phyloP scores from a whole-genome alignment of 345 rosid species.

The Psidium friedrichsthalianum region DNA sequence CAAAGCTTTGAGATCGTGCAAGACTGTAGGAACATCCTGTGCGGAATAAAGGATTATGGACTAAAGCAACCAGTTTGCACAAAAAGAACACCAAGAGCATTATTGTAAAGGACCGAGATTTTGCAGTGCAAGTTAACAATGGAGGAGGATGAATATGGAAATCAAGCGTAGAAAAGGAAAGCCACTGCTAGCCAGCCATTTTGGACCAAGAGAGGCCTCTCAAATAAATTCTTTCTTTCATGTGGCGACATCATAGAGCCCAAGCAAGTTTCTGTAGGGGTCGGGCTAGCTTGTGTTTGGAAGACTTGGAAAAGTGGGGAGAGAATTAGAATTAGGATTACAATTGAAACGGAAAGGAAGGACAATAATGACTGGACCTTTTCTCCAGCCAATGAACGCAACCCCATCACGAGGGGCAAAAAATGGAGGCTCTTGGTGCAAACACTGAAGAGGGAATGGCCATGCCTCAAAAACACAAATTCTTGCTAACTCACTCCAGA shows the following conservation, averaged over 20 bases:
- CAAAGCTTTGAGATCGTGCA: neutral
- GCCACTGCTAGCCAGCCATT: neutral
- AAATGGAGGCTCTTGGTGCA: neutral
- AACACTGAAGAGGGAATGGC: neutral
- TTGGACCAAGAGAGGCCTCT: neutral
- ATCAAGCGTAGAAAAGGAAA: neutral
- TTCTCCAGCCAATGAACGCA: too few relatives aligned
- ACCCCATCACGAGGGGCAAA: too few relatives aligned
- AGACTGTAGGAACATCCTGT: neutral
- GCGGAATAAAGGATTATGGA: neutral
- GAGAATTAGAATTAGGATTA: too few relatives aligned
- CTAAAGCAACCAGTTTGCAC: neutral
- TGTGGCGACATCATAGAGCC: neutral
- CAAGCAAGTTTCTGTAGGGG: neutral
- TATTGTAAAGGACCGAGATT: neutral
- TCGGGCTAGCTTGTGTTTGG: neutral
- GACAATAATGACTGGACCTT: too few relatives aligned
- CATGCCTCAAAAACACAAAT: neutral
- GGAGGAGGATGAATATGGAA: neutral
- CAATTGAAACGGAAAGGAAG: too few relatives aligned
- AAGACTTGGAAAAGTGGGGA: too few relatives aligned
- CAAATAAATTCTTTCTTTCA: neutral
- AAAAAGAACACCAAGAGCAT: neutral
- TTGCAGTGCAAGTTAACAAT: neutral
- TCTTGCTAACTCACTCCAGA: neutral